Conservation (phyloP, 768 basidiomycete genomes). For the Wakefieldia striispora region DNA sequence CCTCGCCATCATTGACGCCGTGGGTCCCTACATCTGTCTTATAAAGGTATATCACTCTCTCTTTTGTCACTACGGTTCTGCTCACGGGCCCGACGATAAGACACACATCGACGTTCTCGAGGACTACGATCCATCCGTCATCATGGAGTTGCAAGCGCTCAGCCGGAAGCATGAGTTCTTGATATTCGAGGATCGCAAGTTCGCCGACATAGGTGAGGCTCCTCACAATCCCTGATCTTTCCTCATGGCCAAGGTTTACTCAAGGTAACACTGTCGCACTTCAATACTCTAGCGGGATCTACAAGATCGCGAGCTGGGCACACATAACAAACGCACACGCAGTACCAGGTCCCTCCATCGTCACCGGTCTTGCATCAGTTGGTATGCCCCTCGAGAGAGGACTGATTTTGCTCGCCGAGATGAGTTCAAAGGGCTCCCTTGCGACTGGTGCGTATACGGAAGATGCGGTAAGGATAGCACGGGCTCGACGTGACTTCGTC, state of each 20-base stretch:
- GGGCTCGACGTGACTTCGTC: conserved; percentile 79
- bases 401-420: conserved; percentile 89
- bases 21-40: conserved; percentile 88
- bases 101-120: conserved; percentile 96
- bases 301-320: conserved; percentile 94
- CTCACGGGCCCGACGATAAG: conserved; percentile 45
- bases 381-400: conserved; percentile 82
- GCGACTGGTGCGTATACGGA: conserved; percentile 82
- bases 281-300: conserved; percentile 90
- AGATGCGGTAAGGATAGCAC: conserved; percentile 85
- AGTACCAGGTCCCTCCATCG: conserved; percentile 92
- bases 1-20: conserved; percentile 80
- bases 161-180: conserved; percentile 85
- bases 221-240: not conserved
- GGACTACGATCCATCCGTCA: conserved; percentile 77
- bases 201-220: conserved; percentile 90
- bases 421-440: conserved; percentile 89
- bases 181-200: conserved; percentile 98
- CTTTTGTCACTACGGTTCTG: conserved; percentile 8
- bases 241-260: conserved; percentile 2
- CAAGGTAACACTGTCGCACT: conserved; percentile 93
- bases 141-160: conserved; percentile 66
- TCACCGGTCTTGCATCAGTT: conserved; percentile 84
- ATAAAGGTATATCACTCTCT: conserved; percentile 68
- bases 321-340: conserved; percentile 97